Evolutionary conservation across 176 grass and related monocot genomes (phyloP).

Genomic region (Tuctoria greenei): DNA sequence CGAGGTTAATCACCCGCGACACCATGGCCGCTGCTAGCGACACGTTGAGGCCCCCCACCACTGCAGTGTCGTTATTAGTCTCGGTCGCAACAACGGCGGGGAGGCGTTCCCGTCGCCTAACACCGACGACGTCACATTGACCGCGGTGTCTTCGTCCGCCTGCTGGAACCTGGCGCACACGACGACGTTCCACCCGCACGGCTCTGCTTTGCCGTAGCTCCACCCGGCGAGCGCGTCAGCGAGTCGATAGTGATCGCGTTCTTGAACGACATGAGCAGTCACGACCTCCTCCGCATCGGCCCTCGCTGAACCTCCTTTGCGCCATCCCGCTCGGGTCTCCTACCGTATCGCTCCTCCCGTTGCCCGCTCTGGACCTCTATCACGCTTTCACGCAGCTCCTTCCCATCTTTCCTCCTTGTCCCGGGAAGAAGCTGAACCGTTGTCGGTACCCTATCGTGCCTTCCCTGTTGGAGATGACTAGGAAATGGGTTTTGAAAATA

Average conservation of each 20-base stretch:
- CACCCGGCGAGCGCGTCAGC: conserved; percentile 57
- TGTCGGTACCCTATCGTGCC: too few relatives aligned
- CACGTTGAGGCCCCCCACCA: conserved; percentile 8
- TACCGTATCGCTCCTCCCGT: too few relatives aligned
- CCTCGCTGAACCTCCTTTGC: too few relatives aligned
- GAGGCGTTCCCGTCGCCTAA: not conserved
- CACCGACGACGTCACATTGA: conserved; percentile 21
- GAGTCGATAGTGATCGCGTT: conserved; percentile 67
- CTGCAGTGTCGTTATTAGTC: not conserved
- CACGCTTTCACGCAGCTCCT: too few relatives aligned
- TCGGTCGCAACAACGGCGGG: too few relatives aligned
- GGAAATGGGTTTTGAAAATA: too few relatives aligned
- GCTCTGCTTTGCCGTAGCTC: conserved; percentile 53
- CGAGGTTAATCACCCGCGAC: conserved; percentile 76
- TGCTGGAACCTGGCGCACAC: conserved; percentile 71
- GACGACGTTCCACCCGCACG: conserved; percentile 85
- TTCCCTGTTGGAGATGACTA: too few relatives aligned
- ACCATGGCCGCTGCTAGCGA: conserved; percentile 40
- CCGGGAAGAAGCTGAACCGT: too few relatives aligned
- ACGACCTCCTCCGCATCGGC: too few relatives aligned
- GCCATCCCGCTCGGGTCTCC: too few relatives aligned
- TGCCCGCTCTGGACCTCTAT: too few relatives aligned
- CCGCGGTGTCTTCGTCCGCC: not conserved
- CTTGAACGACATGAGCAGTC: conserved; percentile 77
- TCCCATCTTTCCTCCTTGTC: too few relatives aligned